These are phyloP conservation scores for Bretschneidera sinensis DNA, from an alignment of 345 rosid genomes.

Conservation along the genomic window DNA sequence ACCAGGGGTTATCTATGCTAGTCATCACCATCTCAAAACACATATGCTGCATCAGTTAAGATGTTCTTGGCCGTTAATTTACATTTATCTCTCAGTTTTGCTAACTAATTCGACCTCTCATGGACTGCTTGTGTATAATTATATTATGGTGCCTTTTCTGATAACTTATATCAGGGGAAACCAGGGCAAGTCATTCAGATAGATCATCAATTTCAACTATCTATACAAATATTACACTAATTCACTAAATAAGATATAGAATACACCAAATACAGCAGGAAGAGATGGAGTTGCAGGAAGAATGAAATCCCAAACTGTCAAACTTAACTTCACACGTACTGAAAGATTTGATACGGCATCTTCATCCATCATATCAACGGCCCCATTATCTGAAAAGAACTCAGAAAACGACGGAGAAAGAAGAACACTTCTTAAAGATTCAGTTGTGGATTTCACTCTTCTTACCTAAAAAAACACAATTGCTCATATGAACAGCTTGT, in stretches of 20 bases:
- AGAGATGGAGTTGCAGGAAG: slow-evolving; percentile 91
- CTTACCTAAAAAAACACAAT: slow-evolving; percentile 63
- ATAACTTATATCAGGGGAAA: neutral
- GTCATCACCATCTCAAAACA: no score
- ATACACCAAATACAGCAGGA: slow-evolving; percentile 97
- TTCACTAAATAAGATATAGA: slow-evolving; percentile 42
- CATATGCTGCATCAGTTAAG: neutral
- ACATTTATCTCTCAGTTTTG: neutral
- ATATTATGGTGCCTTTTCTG: neutral
- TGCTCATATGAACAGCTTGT: slow-evolving; percentile 26
- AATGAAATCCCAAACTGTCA: slow-evolving; percentile 92
- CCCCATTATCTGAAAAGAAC: slow-evolving; percentile 70
- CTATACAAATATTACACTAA: neutral
- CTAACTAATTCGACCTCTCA: neutral
- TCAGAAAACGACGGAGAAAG: slow-evolving; percentile 83
- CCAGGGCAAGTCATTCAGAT: no score
- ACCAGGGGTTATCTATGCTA: no score
- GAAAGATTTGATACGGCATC: slow-evolving; percentile 83
- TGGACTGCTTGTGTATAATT: neutral
- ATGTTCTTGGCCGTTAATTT: neutral
- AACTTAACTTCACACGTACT: slow-evolving; percentile 64
- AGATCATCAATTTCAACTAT: neutral
- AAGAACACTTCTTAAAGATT: slow-evolving; percentile 77
- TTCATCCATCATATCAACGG: slow-evolving; percentile 89
- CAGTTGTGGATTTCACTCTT: slow-evolving; percentile 69